Percentiles rank a stretch among this genome's conserved stretches.
Conservation (phyloP, 2,329 filamentous ascomycete genomes). For the Aspergillus flavus region DNA sequence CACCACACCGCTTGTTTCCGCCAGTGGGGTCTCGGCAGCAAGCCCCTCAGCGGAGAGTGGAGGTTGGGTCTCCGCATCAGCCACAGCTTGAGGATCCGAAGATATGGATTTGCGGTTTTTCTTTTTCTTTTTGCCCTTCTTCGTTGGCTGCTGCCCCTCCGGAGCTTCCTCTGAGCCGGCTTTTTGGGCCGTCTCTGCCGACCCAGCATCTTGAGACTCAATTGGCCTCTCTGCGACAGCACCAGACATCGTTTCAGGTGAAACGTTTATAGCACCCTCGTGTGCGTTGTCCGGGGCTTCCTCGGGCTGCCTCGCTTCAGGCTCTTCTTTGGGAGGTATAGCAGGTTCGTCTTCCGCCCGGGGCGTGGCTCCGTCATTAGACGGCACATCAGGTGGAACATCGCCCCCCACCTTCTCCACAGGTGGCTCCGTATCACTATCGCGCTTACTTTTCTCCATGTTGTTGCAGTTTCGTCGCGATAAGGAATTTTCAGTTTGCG, state of each 20-base stretch:
- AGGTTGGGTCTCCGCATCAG: constrained; percentile 8
- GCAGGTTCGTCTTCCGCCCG: constrained; percentile 9
- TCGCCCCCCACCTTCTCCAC: constrained; percentile 10
- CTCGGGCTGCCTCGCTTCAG: background rate
- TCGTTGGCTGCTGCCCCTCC: constrained; percentile 19
- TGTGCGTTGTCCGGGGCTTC: background rate
- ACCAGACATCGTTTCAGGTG: background rate
- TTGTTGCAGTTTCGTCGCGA: constrained; percentile 24
- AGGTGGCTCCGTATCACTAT: constrained; percentile 11
- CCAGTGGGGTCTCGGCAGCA: constrained; percentile 8
- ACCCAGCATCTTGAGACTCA: constrained; percentile 9
- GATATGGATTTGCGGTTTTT: constrained; percentile 22
- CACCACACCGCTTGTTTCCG: constrained; percentile 23
- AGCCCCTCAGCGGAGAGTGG: constrained; percentile 10
- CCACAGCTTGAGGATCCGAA: constrained; percentile 17
- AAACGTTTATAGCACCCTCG: background rate
- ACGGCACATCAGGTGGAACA: constrained; percentile 6
- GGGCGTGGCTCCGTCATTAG: background rate
- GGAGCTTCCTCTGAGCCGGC: constrained; percentile 13
- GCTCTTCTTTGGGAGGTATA: constrained; percentile 20
- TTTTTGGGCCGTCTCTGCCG: constrained; percentile 1
- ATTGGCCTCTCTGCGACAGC: background rate
- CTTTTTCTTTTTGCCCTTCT: constrained; percentile 28
- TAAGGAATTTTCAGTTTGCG: constrained; percentile 14
- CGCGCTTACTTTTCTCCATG: constrained; percentile 27